phyloP scores from a whole-genome alignment of 2,329 filamentous ascomycete species.

The Seiridium unicorne region DNA sequence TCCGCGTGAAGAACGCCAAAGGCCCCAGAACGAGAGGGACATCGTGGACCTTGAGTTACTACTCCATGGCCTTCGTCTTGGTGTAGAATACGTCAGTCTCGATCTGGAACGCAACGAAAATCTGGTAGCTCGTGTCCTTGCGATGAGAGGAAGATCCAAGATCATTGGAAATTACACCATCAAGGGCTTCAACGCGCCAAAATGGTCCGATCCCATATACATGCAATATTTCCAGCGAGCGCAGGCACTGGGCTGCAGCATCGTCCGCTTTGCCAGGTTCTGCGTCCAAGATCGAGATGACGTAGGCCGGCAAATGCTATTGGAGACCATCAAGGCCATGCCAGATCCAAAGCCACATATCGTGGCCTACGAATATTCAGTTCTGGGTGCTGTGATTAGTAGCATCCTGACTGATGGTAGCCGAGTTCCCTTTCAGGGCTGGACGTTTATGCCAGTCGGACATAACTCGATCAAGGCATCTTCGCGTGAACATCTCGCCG shows the following conservation, averaged over 20 bases:
- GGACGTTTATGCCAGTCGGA: conserved; percentile 53
- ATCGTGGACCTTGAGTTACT: conserved; percentile 55
- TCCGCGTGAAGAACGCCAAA: conserved; percentile 39
- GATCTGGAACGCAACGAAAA: conserved; percentile 57
- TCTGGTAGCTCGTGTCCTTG: conserved; percentile 47
- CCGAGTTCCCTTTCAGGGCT: conserved; percentile 33
- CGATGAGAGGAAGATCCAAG: conserved; percentile 54
- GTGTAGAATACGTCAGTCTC: conserved; percentile 63
- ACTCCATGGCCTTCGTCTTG: conserved; percentile 62
- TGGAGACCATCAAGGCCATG: conserved; percentile 42
- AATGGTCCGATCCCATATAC: conserved; percentile 56
- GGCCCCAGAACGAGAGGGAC: conserved; percentile 35
- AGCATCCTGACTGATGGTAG: not conserved
- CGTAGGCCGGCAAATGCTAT: conserved; percentile 46
- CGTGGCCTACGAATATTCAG: conserved; percentile 43
- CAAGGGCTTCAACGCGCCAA: conserved; percentile 40
- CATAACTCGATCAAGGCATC: conserved; percentile 40
- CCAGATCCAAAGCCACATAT: conserved; percentile 49
- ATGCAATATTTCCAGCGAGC: conserved; percentile 53
- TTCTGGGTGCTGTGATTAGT: conserved; percentile 36
- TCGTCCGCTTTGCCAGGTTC: conserved; percentile 61
- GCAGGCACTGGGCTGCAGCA: conserved; percentile 55
- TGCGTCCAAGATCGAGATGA: conserved; percentile 54
- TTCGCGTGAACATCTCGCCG: conserved; percentile 40
- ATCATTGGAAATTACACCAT: conserved; percentile 58